A percentile compares a stretch with the other conserved stretches of the same genome.
These are phyloP conservation scores for Pichia sp. DNA, from an alignment of 1,139 yeast genomes.

Conservation along the genomic window DNA sequence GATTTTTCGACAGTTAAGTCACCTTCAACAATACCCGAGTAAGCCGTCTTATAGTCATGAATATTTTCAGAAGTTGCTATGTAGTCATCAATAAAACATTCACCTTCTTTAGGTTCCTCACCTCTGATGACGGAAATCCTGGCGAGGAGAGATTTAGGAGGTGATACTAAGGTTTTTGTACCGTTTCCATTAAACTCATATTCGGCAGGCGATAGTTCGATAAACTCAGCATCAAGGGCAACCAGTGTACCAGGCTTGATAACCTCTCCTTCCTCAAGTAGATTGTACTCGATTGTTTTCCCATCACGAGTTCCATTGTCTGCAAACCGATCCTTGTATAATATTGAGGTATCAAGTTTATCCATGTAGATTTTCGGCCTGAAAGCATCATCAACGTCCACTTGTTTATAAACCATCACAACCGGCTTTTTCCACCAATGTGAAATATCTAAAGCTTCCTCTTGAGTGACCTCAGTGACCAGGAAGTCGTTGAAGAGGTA, in stretches of 20 bases:
- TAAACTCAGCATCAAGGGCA: slow-evolving; percentile 98
- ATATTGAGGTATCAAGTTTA: slow-evolving; percentile 51
- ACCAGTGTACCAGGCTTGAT: slow-evolving; percentile 70
- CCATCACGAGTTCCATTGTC: slow-evolving; percentile 53
- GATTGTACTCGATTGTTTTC: slow-evolving; percentile 53
- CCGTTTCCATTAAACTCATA: slow-evolving; percentile 75
- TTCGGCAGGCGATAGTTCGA: slow-evolving; percentile 70
- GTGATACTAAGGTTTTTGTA: slow-evolving; percentile 53
- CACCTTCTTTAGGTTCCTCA: slow-evolving; percentile 57
- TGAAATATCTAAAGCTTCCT: slow-evolving; percentile 61
- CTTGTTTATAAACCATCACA: slow-evolving; percentile 57
- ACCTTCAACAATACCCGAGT: slow-evolving; percentile 88
- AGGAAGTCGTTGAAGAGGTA: slow-evolving; percentile 84
- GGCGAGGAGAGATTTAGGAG: slow-evolving; percentile 74
- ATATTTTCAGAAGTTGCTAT: slow-evolving; percentile 68
- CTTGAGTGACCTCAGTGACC: slow-evolving; percentile 68
- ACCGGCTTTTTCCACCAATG: slow-evolving; percentile 83
- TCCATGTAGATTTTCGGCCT: slow-evolving; percentile 36
- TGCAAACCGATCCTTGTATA: slow-evolving; percentile 73
- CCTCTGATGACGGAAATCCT: slow-evolving; percentile 86
- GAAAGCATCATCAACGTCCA: slow-evolving; percentile 30
- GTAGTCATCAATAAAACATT: slow-evolving; percentile 90
- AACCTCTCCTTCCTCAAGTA: slow-evolving; percentile 60
- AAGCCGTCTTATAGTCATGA: slow-evolving; percentile 81
- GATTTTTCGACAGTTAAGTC: slow-evolving; percentile 73